Base-by-base conservation (phyloP, 2,329 filamentous ascomycete genomes). In the Paecilomyces sp. region DNA sequence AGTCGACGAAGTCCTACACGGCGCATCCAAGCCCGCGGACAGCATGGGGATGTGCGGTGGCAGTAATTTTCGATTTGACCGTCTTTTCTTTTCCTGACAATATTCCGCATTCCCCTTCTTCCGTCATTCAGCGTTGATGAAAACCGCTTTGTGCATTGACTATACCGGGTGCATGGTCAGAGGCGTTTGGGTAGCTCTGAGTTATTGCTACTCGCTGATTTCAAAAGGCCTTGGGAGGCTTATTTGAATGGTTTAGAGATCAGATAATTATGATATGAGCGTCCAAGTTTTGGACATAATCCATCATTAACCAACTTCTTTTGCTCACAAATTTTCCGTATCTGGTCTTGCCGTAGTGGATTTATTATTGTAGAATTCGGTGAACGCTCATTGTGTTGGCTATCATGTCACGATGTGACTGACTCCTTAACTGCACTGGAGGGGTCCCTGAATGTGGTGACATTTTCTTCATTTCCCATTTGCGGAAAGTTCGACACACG, bases 1-100 rank as follows among this genome's bases (percentile, higher is more conserved):
- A 58, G 53, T 60, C 60, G 62, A 53, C 62, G 58, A 28, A 63
- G 62, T 59, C 62, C 62, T 33, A 59, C 60, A 18, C 58, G 62
- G 8, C 58, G 62, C 56, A 52, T 57, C 28, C 60, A 34, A 15
- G 15, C 31, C 9, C 55, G 55, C 31, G 55, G 55, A 15, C 55
- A 34, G 13, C 34, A 41, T 18, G 55, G 55, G 12, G 55, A 57
- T 47, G 30, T 47, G 18, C 22, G 34, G 15, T 57, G 36, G 18
- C 18, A 24, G 22, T 53, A 15, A 25, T 53, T 28, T 7, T 53
- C 13, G 22, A 15, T 51, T 18, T 51, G 13, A 13, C 15, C 22
- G 47, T 30, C 28, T 53, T 12, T 3, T 53, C 50, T 53, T 22
- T 53, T 53, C 36, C 36, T n/a, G 3, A 15, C n/a, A 18, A 47